Conservation (phyloP, 1,284 basidiomycete genomes). For the Apiotrichum montevideense region DNA sequence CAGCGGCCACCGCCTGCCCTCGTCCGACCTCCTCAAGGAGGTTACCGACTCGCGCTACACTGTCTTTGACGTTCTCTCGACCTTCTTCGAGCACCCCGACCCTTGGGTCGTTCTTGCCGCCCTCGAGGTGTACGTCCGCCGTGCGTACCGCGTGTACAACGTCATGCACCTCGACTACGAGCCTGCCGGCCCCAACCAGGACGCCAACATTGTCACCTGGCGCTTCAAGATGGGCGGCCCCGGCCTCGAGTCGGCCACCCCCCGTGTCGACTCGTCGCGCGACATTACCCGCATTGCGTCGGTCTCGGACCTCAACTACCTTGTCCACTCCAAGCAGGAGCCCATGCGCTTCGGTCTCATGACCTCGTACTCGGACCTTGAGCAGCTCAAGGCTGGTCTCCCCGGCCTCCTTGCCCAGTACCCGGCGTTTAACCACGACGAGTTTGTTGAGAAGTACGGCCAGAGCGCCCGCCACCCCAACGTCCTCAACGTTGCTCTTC, state of each 20-base stretch:
- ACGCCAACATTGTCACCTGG: conserved; percentile 78
- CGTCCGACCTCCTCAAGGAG: conserved; percentile 80
- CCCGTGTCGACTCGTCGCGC: conserved; percentile 55
- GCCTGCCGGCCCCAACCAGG: conserved; percentile 76
- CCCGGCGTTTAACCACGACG: conserved; percentile 59
- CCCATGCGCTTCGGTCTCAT: conserved; percentile 83
- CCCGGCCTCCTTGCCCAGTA: conserved; percentile 58
- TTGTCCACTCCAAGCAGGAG: conserved; percentile 75
- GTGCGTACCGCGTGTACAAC: conserved; percentile 89
- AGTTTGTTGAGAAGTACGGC: conserved; percentile 70
- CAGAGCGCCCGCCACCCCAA: conserved; percentile 69
- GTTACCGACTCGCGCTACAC: conserved; percentile 94
- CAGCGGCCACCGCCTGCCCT: conserved; percentile 62
- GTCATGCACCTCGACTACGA: conserved; percentile 90
- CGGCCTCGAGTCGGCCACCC: conserved; percentile 76
- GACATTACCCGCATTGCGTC: conserved; percentile 64
- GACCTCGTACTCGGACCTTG: conserved; percentile 75
- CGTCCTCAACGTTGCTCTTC: conserved; percentile 87
- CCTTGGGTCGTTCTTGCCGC: conserved; percentile 82
- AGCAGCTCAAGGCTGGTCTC: conserved; percentile 67
- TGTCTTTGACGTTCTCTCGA: conserved; percentile 92
- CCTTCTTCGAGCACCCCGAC: conserved; percentile 87
- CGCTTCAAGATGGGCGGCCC: conserved; percentile 80
- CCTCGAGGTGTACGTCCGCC: conserved; percentile 88
- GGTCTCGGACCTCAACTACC: conserved; percentile 86